These are phyloP conservation scores for Aegilops bicornis DNA, from an alignment of 176 grass and related monocot species.

Conservation along the genomic window DNA sequence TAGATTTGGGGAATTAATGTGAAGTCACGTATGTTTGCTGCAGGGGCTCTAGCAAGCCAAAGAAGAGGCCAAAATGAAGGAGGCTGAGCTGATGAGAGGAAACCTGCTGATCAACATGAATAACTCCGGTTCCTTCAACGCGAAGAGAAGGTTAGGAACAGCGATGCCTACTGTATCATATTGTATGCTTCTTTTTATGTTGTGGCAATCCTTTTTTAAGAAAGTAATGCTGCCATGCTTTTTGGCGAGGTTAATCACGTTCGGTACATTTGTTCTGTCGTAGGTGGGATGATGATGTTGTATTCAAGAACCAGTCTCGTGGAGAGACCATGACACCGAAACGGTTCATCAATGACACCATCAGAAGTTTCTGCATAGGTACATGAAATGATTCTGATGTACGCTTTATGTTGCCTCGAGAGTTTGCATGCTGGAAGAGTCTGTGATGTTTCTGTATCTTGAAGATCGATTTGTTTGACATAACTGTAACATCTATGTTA, in stretches of 20 bases:
- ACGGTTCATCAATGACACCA: slow-evolving; percentile 92
- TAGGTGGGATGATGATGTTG: slow-evolving; percentile 13
- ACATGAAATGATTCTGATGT: slow-evolving; percentile 71
- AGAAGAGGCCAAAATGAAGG: slow-evolving; percentile 80
- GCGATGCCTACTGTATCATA: neutral
- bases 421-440: neutral
- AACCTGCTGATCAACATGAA: slow-evolving; percentile 89
- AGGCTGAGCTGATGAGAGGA: slow-evolving; percentile 80
- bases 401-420: neutral
- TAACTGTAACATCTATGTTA: no score
- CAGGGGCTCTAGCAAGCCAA: slow-evolving; percentile 69
- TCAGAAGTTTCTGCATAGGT: slow-evolving; percentile 88
- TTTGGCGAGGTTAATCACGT: neutral
- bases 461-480: no score
- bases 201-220: neutral
- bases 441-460: neutral
- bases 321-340: slow-evolving; percentile 83
- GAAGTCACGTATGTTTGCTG: neutral
- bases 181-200: neutral
- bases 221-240: neutral
- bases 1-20: neutral
- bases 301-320: slow-evolving; percentile 59
- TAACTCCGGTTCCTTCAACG: slow-evolving; percentile 68
- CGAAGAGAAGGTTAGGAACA: slow-evolving; percentile 69
- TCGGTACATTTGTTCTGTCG: no score